These are phyloP conservation scores for Mallotus repandus DNA, from an alignment of 441 rosid species.

Conservation along the genomic window DNA sequence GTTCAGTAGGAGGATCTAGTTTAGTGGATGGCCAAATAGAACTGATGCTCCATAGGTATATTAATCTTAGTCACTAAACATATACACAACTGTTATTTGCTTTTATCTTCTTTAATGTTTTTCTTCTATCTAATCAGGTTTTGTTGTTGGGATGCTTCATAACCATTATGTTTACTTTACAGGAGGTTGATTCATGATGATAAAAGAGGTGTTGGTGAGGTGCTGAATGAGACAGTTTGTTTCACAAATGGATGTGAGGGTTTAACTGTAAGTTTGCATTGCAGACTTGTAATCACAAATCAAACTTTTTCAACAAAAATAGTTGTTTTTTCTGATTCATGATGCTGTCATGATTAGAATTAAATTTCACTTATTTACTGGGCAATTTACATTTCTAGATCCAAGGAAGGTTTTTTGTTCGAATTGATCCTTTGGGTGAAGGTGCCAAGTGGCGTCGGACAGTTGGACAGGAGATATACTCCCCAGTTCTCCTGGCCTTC, in stretches of 20 bases:
- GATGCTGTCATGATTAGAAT: background rate
- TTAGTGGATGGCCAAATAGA: constrained; percentile 85
- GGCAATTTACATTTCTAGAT: constrained; percentile 26
- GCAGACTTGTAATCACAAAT: constrained; percentile 17
- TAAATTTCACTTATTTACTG: background rate
- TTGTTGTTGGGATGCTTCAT: constrained; percentile 19
- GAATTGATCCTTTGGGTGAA: constrained; percentile 45
- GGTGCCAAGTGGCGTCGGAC: constrained; percentile 57
- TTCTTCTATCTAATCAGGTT: constrained; percentile 11
- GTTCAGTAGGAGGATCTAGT: constrained; percentile 86
- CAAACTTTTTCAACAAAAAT: constrained; percentile 4
- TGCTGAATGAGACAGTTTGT: constrained; percentile 81
- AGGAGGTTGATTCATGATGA: constrained; percentile 91
- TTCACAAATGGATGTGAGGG: constrained; percentile 63
- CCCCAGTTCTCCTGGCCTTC: constrained; percentile 51
- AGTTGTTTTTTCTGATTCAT: background rate
- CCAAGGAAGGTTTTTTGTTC: constrained; percentile 45
- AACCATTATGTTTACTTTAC: constrained; percentile 21
- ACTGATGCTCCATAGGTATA: constrained; percentile 92
- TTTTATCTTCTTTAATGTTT: background rate
- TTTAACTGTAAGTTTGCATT: constrained; percentile 56
- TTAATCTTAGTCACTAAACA: constrained; percentile 4
- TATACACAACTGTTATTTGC: background rate
- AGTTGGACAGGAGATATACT: constrained; percentile 52
- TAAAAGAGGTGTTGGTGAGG: constrained; percentile 84